These are phyloP conservation scores for Picea abies DNA, from an alignment of 83 land plant genomes.

Conservation along the genomic window DNA sequence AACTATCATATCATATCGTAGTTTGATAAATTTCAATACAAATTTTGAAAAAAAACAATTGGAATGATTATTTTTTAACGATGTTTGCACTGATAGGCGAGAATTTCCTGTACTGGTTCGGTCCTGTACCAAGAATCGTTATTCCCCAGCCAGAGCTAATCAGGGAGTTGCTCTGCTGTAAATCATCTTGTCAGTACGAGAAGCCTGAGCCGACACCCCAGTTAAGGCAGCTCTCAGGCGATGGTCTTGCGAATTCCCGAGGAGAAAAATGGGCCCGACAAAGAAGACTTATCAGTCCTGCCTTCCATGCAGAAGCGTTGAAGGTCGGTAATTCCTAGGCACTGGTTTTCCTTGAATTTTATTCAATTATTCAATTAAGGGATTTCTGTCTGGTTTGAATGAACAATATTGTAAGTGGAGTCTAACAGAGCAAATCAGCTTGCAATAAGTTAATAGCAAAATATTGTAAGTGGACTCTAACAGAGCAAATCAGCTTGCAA, in stretches of 20 bases:
- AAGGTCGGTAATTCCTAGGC: slow-evolving; percentile 20
- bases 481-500: too few species aligned
- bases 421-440: too few species aligned
- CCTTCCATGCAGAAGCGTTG: slow-evolving; percentile 28
- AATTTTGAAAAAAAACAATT: too few species aligned
- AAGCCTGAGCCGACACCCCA: slow-evolving; percentile 27
- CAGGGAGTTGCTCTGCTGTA: slow-evolving; percentile 34
- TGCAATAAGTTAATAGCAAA: too few species aligned
- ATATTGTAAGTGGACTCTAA: too few species aligned
- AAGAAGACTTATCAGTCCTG: slow-evolving; percentile 29
- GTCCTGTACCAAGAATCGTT: slow-evolving; percentile 28
- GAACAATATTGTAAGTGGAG: too few species aligned
- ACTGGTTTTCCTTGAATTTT: background rate
- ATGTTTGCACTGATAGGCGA: background rate
- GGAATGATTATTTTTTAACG: too few species aligned
- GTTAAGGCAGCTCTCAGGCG: slow-evolving; percentile 16
- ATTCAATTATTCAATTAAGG: background rate
- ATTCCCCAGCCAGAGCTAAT: slow-evolving; percentile 37
- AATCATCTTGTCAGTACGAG: slow-evolving; percentile 28
- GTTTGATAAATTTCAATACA: too few species aligned
- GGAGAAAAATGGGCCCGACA: slow-evolving; percentile 39
- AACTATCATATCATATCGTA: too few species aligned
- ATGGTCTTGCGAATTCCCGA: slow-evolving; percentile 22
- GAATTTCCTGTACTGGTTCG: slow-evolving; percentile 24
- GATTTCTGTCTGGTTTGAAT: too few species aligned